Evolutionary conservation across 2,329 filamentous ascomycete genomes (phyloP), one percentile per base, ranked within the genome.

Genomic region (Exserohilum rostratum): DNA sequence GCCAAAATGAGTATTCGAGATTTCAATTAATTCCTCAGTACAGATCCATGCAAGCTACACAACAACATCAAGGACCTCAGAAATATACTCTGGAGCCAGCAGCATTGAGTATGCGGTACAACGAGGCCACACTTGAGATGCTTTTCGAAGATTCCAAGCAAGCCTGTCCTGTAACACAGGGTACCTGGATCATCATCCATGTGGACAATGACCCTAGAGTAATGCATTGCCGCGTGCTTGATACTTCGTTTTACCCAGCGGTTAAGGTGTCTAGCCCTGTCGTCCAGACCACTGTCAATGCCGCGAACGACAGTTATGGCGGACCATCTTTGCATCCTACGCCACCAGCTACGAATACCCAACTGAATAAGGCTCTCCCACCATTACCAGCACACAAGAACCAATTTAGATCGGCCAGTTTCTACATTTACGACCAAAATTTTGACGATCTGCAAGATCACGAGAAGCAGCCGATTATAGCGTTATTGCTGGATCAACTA

Each of bases 401-500:
- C 13, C 62, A 69, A 6, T 78, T 76, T 61, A 57, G 49, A 3
- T 51, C 62, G 4, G 76, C 72, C 2, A 67, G 56, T 6, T 77
- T 79, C 50, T 68, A 75, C 37, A 59, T 80, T 7, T 89, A 86
- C 64, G 73, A 82, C 47, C 71, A 78, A 12, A 83, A 87, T 46
- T 85, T 90, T 42, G 85, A 89, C 55, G 76, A 81, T 2, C 68
- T 90, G 11, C 27, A 65, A 0, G 63, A 77, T 0, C 1, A 30
- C 0, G 64, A 75, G 2, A 88, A 87, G 66, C 74, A 76, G 22
- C 74, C 79, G 3, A 75, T 76, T 1, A 82, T 86, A 11, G 77
- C 85, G 48, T 69, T 75, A 3, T 68, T 86, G 17, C 74, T 91
- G 0, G 78, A 85, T 11, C 79, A 82, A 1, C 76, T 91, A 2